Evolutionary conservation across 2,329 filamentous ascomycete species (phyloP), one percentile per base, ranked within the genome.

Genomic region (Bisporella sp.): DNA sequence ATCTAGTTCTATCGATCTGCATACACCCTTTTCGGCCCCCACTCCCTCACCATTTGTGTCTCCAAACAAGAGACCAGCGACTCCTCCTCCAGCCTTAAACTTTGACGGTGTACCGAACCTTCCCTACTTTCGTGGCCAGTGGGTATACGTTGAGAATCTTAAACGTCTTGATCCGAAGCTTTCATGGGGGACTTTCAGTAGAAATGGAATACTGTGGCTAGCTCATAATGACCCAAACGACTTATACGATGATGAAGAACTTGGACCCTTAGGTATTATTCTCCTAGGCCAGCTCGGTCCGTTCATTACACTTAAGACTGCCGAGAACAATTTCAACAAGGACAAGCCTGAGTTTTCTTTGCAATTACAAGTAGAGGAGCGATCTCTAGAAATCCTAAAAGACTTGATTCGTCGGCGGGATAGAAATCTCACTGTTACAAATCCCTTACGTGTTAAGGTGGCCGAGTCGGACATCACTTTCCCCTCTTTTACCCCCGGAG

Each of bases 291-390:
- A 54, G 48, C 48, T 54, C 32, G 41, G 48, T 41, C 46, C 35
- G 31, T 54, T 54, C 28, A 48, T 35, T 45, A 51, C 29, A 41
- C 52, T 54, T 7, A 54, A 42, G 21, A 51, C 33, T 46, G 41
- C 48, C 40, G 31, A 40, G 43, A 48, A 54, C 30, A 51, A 54
- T 48, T 54, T 54, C 32, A 40, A 51, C 39, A 42, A 35, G 28
- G 39, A 51, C 41, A 54, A 51, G 49, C 45, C 45, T 46, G 41
- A 54, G 49, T 54, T 54, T 51, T 51, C 48, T 31, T 51, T 54
- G 46, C 33, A 54, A 45, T 46, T 54, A 51, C 13, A 54, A 35
- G 52, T 54, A 5, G 41, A 51, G 11, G 41, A 54, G 13, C 35
- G 46, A 41, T 51, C 45, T 42, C 45, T 54, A 8, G 31, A 46